phyloP scores from a whole-genome alignment of 2,329 filamentous ascomycete species.

The Stemphylium vesicarium region DNA sequence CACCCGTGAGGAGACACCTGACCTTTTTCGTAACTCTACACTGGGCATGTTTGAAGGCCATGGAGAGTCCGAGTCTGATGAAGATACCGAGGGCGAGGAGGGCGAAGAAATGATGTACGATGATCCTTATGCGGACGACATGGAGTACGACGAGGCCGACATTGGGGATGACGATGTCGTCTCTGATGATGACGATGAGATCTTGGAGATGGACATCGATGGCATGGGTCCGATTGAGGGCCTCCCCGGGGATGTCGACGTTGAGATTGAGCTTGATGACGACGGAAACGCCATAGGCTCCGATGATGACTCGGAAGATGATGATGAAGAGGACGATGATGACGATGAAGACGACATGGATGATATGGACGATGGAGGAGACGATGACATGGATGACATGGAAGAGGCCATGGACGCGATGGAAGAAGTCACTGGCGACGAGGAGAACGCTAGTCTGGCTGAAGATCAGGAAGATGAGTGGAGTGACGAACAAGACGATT shows the following conservation, averaged over 20 bases:
- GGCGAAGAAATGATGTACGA: slow-evolving; percentile 79
- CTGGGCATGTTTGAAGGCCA: slow-evolving; percentile 91
- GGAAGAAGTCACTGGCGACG: slow-evolving; percentile 56
- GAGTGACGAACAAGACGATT: slow-evolving; percentile 58
- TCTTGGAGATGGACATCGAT: slow-evolving; percentile 79
- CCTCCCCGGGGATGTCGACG: slow-evolving; percentile 69
- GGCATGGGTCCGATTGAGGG: slow-evolving; percentile 78
- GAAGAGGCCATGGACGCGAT: slow-evolving; percentile 45
- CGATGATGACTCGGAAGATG: slow-evolving; percentile 62
- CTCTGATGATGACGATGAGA: slow-evolving; percentile 86
- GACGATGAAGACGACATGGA: slow-evolving; percentile 51
- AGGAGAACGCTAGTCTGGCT: slow-evolving; percentile 54
- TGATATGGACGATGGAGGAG: slow-evolving; percentile 52
- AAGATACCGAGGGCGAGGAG: slow-evolving; percentile 66
- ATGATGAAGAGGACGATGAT: slow-evolving; percentile 62
- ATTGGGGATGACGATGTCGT: slow-evolving; percentile 73
- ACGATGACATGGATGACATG: slow-evolving; percentile 46
- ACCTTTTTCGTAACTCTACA: slow-evolving; percentile 95
- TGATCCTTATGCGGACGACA: slow-evolving; percentile 85
- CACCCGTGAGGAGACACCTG: slow-evolving; percentile 80
- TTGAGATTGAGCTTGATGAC: slow-evolving; percentile 85
- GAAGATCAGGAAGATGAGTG: slow-evolving; percentile 49
- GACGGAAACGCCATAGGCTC: slow-evolving; percentile 65
- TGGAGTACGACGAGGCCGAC: slow-evolving; percentile 84
- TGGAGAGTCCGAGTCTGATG: slow-evolving; percentile 79